Percentiles rank a stretch among this genome's conserved stretches.
phyloP scores from a whole-genome alignment of 441 rosid genomes.

The Sinapis alba region DNA sequence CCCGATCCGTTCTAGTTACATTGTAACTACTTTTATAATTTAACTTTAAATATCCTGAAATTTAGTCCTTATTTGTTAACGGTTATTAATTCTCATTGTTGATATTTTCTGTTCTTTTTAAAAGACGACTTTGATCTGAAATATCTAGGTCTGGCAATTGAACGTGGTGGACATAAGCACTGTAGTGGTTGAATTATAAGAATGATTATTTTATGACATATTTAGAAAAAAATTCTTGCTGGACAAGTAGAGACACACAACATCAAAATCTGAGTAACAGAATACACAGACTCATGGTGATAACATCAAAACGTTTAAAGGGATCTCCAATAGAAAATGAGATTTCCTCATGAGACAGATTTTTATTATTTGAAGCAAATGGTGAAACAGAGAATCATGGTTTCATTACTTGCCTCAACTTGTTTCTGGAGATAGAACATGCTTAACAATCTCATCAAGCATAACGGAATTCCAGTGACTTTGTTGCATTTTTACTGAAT shows the following conservation, averaged over 20 bases:
- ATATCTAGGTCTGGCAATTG: too few species aligned
- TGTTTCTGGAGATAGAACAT: constrained; percentile 60
- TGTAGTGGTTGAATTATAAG: too few species aligned
- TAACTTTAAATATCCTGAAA: too few species aligned
- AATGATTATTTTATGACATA: too few species aligned
- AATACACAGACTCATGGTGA: constrained; percentile 9
- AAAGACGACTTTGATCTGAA: too few species aligned
- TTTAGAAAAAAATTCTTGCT: too few species aligned
- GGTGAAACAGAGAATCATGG: constrained; percentile 1
- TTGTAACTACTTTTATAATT: too few species aligned
- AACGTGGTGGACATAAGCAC: too few species aligned
- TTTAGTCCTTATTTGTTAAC: too few species aligned
- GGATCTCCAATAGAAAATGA: background rate
- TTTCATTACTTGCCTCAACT: constrained; percentile 39
- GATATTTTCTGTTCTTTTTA: too few species aligned
- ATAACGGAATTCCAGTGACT: constrained; percentile 54
- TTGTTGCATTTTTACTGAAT: constrained; percentile 34
- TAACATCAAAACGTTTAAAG: background rate
- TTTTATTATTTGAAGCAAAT: background rate
- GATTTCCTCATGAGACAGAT: background rate
- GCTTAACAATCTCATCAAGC: constrained; percentile 62
- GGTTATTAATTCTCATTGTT: too few species aligned
- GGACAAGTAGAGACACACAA: constrained; percentile 30
- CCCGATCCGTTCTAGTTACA: too few species aligned
- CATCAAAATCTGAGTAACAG: constrained; percentile 20